These are phyloP conservation scores for Agrocybe pediades DNA, from an alignment of 768 basidiomycete species.

Conservation along the genomic window DNA sequence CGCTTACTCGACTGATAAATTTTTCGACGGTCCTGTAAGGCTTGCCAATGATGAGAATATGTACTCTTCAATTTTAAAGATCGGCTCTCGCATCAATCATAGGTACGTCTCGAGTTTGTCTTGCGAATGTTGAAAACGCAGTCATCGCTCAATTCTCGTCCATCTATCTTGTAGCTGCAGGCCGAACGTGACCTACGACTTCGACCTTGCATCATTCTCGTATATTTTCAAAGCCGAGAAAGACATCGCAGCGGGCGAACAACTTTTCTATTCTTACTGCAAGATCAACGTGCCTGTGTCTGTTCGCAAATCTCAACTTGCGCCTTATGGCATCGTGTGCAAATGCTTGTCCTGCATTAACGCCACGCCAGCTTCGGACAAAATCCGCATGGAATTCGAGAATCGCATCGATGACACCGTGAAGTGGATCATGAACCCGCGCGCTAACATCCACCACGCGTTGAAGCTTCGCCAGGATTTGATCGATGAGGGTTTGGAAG, in stretches of 20 bases:
- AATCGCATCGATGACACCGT: neutral
- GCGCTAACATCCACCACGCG: neutral
- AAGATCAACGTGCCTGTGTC: conserved; percentile 15
- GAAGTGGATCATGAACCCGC: neutral
- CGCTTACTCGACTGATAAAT: conserved; percentile 19
- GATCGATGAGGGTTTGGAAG: conserved; percentile 5
- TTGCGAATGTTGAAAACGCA: neutral
- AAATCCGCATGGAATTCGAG: conserved; percentile 19
- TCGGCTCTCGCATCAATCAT: conserved; percentile 34
- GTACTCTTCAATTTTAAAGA: conserved; percentile 20
- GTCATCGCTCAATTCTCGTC: neutral
- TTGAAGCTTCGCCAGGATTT: conserved; percentile 1
- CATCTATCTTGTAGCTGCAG: conserved; percentile 25
- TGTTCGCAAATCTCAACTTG: conserved; percentile 25
- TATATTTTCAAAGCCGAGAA: conserved; percentile 26
- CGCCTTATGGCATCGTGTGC: conserved; percentile 30
- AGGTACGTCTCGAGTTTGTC: conserved; percentile 22
- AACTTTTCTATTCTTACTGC: conserved; percentile 33
- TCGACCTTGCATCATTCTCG: conserved; percentile 32
- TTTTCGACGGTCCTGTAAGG: neutral
- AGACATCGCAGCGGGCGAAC: conserved; percentile 30
- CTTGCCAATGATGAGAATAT: conserved; percentile 20
- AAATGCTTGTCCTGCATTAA: conserved; percentile 24
- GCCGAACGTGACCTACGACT: conserved; percentile 26
- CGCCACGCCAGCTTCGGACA: conserved; percentile 23